Conservation (phyloP, 2,329 filamentous ascomycete species). For the Aspergillus bombycis region DNA sequence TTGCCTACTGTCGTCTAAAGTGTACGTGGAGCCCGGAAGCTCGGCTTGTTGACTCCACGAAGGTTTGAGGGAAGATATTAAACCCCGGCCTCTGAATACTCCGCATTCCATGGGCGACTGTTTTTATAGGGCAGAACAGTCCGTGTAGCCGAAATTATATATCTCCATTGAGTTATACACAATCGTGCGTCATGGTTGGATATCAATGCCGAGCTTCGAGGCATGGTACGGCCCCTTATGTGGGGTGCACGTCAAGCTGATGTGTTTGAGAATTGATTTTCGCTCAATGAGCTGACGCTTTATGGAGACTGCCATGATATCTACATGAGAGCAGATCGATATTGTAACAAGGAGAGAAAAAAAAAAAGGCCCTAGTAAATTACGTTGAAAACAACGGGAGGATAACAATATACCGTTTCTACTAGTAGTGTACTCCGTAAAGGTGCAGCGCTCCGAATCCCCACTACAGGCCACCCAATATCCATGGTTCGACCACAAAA, state of each 20-base stretch:
- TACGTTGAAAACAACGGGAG: not conserved
- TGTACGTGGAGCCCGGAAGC: not conserved
- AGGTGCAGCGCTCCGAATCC: not conserved
- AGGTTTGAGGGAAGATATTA: not conserved
- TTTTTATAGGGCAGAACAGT: not conserved
- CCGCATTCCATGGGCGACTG: not conserved
- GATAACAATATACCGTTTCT: not conserved
- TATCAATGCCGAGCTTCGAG: not conserved
- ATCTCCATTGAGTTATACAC: not conserved
- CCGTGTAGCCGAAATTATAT: not conserved
- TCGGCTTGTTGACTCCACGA: not conserved
- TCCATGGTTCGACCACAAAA: not conserved
- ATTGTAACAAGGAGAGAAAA: not conserved
- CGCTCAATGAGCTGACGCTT: not conserved
- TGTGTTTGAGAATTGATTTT: not conserved
- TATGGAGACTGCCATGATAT: not conserved
- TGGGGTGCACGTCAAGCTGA: not conserved
- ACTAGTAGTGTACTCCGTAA: conserved; percentile 2
- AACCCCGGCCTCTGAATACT: not conserved
- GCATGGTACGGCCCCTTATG: not conserved
- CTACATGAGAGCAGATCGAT: not conserved
- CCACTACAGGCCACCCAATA: conserved; percentile 9
- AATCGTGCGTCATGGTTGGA: not conserved
- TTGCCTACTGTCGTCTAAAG: not conserved
- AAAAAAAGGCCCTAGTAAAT: not conserved